Evolutionary conservation across 768 basidiomycete genomes (phyloP), one percentile per base, ranked within the genome.

Genomic region (Clavaria fumosa): DNA sequence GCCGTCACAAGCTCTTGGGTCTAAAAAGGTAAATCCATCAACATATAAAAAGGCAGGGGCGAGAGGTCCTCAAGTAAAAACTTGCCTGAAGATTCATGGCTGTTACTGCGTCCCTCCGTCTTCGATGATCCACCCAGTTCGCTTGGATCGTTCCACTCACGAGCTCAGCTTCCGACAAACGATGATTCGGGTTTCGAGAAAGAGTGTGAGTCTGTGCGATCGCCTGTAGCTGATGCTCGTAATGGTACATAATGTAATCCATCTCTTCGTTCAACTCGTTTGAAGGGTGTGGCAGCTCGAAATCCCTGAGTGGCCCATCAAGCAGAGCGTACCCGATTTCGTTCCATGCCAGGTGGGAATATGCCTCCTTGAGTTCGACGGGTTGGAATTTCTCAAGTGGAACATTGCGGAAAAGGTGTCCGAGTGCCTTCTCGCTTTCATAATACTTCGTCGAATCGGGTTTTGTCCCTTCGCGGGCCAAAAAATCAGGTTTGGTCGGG

Each of bases 141-240:
- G 59, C 62, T 48, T 63, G 59, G 18, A 65, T 66, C 15, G 64
- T 65, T 14, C 63, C 63, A 23, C 62, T 65, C 9, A 65, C 52
- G 1, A 66, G 48, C 49, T 65, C 63, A 6, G 62, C 56, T 39
- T 65, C 63, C 4, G 64, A 53, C 21, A 65, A 44, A 9, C 48
- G 24, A 4, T 50, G 38, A 10, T 63, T 53, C 32, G 56, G 51
- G 37, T 54, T 55, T 49, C 59, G 61, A 1, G 56, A 59, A 12
- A 56, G 37, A 7, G 62, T 62, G 17, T 63, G 54, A 9, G 57
- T 44, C 9, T 46, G 52, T 5, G 51, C 63, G 9, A 65, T 66
- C 21, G 42, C 36, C 7, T 50, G 14, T 23, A 65, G 38, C 35
- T 57, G 58, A 10, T 48, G 35, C 39, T 49, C 47, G 35, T 66